Base-by-base conservation (phyloP, 2,329 filamentous ascomycete genomes). In the Atkinsonella hypoxylon region DNA sequence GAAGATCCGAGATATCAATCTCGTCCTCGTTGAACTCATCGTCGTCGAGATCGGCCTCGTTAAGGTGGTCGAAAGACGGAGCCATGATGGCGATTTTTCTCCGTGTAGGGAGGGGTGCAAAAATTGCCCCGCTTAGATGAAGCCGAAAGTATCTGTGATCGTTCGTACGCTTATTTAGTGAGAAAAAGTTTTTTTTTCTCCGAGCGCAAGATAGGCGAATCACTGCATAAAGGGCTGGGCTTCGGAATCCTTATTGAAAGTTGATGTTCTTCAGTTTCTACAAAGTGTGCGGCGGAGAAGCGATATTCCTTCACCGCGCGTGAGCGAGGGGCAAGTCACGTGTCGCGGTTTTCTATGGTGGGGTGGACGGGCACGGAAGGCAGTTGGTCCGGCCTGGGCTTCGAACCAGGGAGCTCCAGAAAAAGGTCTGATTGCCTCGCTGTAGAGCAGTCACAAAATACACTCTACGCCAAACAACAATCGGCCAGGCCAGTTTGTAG, bases 1-100 rank as follows among this genome's bases (percentile, higher is more conserved):
- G 81, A 59, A 98, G 79, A 72, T 98, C 91, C 61, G 88, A 91
- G 68, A 95, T 89, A 68, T 97, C 91, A 70, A 97, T 85, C 67
- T 96, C 89, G 65, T 90, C 85, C 71, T 93, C 85, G 67, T 95
- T 90, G 67, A 85, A 86, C 66, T 90, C 85, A 63, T 93, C 89
- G 59, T 84, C 81, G 64, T 85, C 81, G 69, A 91, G 84, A 68
- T 95, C 88, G 62, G 91, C 88, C 70, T 95, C 89, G 70, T 86
- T 85, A 66, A 97, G 78, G 64, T 89, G 87, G 66, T 95, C 88
- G 71, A 95, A 97, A 67, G 88, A 89, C 52, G 68, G 68, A 71
- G 91, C 89, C 90, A 96, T 96, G 73, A 70, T 89, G 75, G 72
- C 63, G 62, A 61, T 54, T 57, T 26, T 59, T 59, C 53, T 62